Conservation (phyloP, 2,329 filamentous ascomycete species). For the Colletotrichum australisinense region DNA sequence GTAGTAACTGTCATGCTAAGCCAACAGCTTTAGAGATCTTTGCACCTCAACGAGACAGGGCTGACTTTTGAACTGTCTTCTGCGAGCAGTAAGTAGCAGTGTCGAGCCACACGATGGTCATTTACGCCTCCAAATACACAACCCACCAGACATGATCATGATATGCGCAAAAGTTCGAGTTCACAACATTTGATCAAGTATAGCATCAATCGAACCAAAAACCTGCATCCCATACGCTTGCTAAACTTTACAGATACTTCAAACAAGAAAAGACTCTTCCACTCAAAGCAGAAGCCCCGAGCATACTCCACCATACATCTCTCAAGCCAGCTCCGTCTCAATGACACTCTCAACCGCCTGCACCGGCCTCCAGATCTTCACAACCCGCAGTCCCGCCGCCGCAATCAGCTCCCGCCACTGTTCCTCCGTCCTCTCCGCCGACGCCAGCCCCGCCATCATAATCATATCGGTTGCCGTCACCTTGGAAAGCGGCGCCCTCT, state of each 20-base stretch:
- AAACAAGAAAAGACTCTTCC: background rate
- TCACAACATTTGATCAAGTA: background rate
- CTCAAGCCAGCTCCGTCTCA: constrained; percentile 40
- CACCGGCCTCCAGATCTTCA: constrained; percentile 45
- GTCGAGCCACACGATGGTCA: background rate
- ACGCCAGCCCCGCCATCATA: constrained; percentile 46
- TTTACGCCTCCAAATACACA: background rate
- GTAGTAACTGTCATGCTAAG: background rate
- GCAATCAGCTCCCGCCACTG: constrained; percentile 45
- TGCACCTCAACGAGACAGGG: background rate
- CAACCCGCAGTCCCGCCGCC: constrained; percentile 40
- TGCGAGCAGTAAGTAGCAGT: background rate
- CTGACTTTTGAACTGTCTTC: background rate
- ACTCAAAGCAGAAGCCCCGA: background rate
- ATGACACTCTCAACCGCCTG: constrained; percentile 45
- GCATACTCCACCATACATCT: no score
- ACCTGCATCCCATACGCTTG: background rate
- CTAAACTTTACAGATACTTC: background rate
- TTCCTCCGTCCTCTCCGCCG: constrained; percentile 45
- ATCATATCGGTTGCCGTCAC: constrained; percentile 48
- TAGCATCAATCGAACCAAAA: background rate
- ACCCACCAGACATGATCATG: background rate
- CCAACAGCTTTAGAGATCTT: background rate
- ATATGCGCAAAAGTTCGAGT: background rate
- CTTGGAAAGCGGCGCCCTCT: constrained; percentile 41